phyloP scores from a whole-genome alignment of 176 grass and related monocot species.

The Musa beccarii region DNA sequence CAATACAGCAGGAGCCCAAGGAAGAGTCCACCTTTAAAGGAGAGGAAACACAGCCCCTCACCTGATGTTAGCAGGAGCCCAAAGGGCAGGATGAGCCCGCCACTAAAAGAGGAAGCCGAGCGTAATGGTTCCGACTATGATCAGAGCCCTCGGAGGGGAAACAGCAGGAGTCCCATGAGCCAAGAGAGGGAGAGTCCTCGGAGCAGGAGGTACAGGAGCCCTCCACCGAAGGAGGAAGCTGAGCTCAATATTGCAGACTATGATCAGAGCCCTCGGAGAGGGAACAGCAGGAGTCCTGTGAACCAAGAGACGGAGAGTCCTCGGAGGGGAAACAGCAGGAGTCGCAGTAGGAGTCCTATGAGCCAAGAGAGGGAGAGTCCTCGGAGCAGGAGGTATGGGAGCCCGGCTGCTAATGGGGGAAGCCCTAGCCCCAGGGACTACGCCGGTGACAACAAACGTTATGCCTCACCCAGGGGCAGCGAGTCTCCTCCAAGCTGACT shows the following conservation, averaged over 20 bases:
- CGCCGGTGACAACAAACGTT: slow-evolving; percentile 29
- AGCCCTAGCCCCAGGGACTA: slow-evolving; percentile 50
- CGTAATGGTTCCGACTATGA: slow-evolving; percentile 36
- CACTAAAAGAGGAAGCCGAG: slow-evolving; percentile 41
- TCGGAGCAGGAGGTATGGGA: slow-evolving; percentile 20
- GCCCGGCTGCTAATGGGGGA: slow-evolving; percentile 54
- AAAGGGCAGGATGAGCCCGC: slow-evolving; percentile 25
- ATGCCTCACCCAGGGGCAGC: slow-evolving; percentile 30
- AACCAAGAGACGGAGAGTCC: slow-evolving; percentile 23
- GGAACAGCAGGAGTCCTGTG: slow-evolving; percentile 44
- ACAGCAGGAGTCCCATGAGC: slow-evolving; percentile 49
- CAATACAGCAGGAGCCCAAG: slow-evolving; percentile 80
- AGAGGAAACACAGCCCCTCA: slow-evolving; percentile 38
- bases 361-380: slow-evolving; percentile 23
- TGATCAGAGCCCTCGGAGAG: background rate
- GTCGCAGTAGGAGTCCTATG: slow-evolving; percentile 24
- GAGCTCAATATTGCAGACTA: slow-evolving; percentile 2
- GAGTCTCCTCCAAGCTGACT: slow-evolving; percentile 28
- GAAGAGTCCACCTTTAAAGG: slow-evolving; percentile 34
- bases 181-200: slow-evolving; percentile 18
- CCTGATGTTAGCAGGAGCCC: slow-evolving; percentile 52
- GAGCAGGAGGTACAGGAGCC: slow-evolving; percentile 33
- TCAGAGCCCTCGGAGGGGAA: slow-evolving; percentile 38
- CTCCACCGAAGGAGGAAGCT: too few relatives aligned
- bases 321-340: slow-evolving; percentile 34